A percentile compares a stretch with the other conserved stretches of the same genome.
Conservation (phyloP, 176 grass and related monocot genomes). For the Luzula sylvatica region DNA sequence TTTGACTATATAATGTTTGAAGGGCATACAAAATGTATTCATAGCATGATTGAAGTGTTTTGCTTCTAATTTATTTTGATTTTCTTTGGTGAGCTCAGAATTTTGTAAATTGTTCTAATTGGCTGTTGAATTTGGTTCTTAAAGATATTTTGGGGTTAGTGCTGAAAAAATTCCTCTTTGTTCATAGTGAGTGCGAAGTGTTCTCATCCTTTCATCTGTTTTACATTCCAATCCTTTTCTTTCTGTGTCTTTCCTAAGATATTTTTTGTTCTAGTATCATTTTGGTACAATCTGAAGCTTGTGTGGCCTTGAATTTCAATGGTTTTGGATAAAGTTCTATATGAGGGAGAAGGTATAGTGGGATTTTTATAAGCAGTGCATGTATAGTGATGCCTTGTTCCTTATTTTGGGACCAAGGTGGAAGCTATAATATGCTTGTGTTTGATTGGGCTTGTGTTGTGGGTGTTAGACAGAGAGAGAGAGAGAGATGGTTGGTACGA, state of each 20-base stretch:
- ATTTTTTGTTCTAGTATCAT: neutral
- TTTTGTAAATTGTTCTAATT: neutral
- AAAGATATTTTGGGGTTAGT: neutral
- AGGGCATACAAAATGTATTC: neutral
- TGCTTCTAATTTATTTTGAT: neutral
- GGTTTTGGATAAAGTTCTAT: too few species aligned
- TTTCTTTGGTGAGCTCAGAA: neutral
- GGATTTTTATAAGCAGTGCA: neutral
- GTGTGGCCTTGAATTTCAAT: too few species aligned
- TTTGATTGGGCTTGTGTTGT: neutral
- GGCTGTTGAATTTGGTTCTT: neutral
- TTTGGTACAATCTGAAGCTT: conserved; percentile 2
- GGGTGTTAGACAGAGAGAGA: conserved; percentile 1
- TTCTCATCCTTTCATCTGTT: neutral
- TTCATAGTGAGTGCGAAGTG: neutral
- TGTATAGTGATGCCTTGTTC: neutral
- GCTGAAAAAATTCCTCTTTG: neutral
- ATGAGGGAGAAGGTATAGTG: too few species aligned
- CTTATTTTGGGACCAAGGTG: conserved; percentile 13
- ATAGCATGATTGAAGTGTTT: neutral
- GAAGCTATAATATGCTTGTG: neutral
- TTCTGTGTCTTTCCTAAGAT: neutral
- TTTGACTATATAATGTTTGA: neutral
- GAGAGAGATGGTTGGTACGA: neutral
- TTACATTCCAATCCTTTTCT: neutral